Evolutionary conservation across 2,329 filamentous ascomycete species (phyloP).

Genomic region (Fusarium setosum): DNA sequence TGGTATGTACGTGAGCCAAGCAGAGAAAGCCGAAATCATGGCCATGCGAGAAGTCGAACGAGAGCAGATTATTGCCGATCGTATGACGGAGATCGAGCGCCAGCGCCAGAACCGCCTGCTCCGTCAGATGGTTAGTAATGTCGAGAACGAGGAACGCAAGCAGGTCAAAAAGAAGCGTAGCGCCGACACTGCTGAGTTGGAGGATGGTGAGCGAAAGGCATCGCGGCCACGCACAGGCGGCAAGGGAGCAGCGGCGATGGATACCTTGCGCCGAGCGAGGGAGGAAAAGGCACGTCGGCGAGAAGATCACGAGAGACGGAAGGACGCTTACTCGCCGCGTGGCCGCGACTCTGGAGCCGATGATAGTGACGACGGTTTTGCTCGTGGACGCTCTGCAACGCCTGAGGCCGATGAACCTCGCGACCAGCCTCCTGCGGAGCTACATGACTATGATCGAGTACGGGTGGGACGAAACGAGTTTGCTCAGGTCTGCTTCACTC

Average conservation of each 20-base stretch:
- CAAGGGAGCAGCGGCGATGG: slow-evolving; percentile 71
- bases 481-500: slow-evolving; percentile 91
- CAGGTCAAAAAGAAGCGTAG: slow-evolving; percentile 76
- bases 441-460: slow-evolving; percentile 86
- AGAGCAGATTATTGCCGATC: slow-evolving; percentile 89
- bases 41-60: slow-evolving; percentile 89
- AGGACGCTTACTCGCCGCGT: slow-evolving; percentile 59
- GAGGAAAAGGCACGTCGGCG: slow-evolving; percentile 67
- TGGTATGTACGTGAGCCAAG: slow-evolving; percentile 80
- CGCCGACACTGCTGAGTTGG: slow-evolving; percentile 80
- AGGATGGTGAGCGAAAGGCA: slow-evolving; percentile 79
- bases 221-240: slow-evolving; percentile 73
- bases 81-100: slow-evolving; percentile 83
- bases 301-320: slow-evolving; percentile 69
- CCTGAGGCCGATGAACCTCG: slow-evolving; percentile 75
- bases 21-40: slow-evolving; percentile 84
- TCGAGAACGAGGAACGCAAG: slow-evolving; percentile 70
- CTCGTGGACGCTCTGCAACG: slow-evolving; percentile 65
- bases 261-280: slow-evolving; percentile 70
- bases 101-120: slow-evolving; percentile 86
- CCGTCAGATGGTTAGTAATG: slow-evolving; percentile 78
- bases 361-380: slow-evolving; percentile 85
- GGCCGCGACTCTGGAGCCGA: slow-evolving; percentile 57
- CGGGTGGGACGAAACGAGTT: slow-evolving; percentile 89
- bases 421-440: slow-evolving; percentile 75